Conservation (phyloP, 805 yeast species). For the Kluyveromyces starmeri region DNA sequence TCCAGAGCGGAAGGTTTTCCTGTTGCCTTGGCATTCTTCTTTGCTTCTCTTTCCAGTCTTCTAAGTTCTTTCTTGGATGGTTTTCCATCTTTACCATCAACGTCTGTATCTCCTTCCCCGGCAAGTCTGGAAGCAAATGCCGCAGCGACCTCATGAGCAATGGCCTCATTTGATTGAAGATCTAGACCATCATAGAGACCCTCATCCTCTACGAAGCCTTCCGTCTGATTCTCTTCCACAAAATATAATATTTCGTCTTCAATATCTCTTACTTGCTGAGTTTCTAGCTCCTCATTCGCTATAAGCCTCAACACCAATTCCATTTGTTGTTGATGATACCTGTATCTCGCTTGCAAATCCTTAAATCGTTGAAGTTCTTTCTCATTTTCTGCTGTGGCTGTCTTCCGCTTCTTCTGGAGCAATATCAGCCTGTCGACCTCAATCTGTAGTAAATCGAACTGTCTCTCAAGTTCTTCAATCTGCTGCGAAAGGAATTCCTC, state of each 20-base stretch:
- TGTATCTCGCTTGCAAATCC: constrained; percentile 57
- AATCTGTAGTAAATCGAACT: constrained; percentile 69
- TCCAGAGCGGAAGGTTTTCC: constrained; percentile 16
- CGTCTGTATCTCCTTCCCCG: constrained; percentile 20
- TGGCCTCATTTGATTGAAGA: constrained; percentile 48
- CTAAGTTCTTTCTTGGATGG: constrained; percentile 29
- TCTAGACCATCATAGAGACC: constrained; percentile 83
- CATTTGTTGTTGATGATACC: constrained; percentile 70
- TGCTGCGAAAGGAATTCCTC: constrained; percentile 56
- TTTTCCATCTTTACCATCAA: constrained; percentile 18
- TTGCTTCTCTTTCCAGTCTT: constrained; percentile 29
- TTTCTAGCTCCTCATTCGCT: constrained; percentile 75
- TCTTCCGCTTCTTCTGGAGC: constrained; percentile 27
- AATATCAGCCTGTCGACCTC: constrained; percentile 26
- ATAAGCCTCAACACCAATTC: constrained; percentile 70
- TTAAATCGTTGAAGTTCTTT: constrained; percentile 43
- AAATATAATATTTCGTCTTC: constrained; percentile 87
- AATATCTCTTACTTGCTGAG: constrained; percentile 63
- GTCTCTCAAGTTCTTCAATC: constrained; percentile 75
- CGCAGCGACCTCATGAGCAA: constrained; percentile 42
- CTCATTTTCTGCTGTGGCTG: constrained; percentile 24
- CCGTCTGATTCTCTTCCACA: constrained; percentile 86
- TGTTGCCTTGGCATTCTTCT: constrained; percentile 28
- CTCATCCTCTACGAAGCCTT: constrained; percentile 87
- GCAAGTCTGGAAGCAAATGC: constrained; percentile 24